Conservation (phyloP, 768 basidiomycete species). For the Candolleomyces eurysporus region DNA sequence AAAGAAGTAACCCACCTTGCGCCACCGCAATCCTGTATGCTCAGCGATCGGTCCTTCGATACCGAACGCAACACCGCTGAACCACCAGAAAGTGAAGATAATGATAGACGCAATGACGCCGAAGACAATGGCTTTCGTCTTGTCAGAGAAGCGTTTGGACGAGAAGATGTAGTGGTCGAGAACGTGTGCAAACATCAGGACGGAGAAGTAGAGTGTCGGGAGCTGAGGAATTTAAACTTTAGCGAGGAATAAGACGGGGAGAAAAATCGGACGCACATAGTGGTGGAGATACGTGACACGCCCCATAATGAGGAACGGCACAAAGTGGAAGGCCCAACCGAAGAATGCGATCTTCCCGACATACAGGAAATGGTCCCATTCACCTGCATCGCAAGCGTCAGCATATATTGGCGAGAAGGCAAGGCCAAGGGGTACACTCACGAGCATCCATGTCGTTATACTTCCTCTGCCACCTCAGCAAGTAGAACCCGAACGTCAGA, state of each 20-base stretch:
- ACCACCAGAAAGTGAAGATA: conserved; percentile 92
- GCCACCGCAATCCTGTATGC: conserved; percentile 79
- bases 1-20: conserved; percentile 44
- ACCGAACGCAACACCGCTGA: conserved; percentile 85
- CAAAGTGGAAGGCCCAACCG: conserved; percentile 93
- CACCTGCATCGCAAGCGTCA: conserved; percentile 42
- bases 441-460: conserved; percentile 89
- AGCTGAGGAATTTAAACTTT: conserved; percentile 46
- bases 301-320: conserved; percentile 97
- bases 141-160: conserved; percentile 56
- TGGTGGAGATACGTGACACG: conserved; percentile 96
- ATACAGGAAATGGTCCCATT: conserved; percentile 95
- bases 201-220: conserved; percentile 95
- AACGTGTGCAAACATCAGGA: conserved; percentile 87
- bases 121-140: conserved; percentile 74
- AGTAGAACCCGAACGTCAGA: conserved; percentile 58
- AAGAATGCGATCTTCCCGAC: conserved; percentile 88
- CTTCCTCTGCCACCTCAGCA: conserved; percentile 82
- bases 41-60: conserved; percentile 85
- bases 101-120: conserved; percentile 56
- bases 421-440: conserved; percentile 34
- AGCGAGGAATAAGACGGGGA: neutral
- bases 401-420: neutral
- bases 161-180: conserved; percentile 93
- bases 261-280: conserved; percentile 61